Percentiles rank a stretch among this genome's conserved stretches.
Evolutionary conservation across 345 rosid genomes (phyloP).

Genomic region (Anacardium occidentale): DNA sequence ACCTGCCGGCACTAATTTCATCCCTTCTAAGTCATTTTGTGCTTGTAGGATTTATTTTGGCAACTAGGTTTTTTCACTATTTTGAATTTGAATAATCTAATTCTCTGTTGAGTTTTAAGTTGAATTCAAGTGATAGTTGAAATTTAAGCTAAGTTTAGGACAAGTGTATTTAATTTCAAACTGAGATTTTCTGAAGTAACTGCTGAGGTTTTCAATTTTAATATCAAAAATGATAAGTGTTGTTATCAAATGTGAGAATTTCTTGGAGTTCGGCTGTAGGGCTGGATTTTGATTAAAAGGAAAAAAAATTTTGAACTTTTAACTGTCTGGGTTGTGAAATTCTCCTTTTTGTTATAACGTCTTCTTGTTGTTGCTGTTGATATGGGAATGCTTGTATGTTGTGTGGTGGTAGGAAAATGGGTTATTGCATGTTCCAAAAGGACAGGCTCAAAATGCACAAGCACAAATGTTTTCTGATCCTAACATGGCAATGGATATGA

Average conservation of each 20-base stretch:
- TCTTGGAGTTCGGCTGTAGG: neutral
- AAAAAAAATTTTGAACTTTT: no score
- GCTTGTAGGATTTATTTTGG: conserved; percentile 74
- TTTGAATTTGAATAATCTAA: neutral
- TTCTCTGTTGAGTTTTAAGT: neutral
- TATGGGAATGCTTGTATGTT: conserved; percentile 8
- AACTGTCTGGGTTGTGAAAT: no score
- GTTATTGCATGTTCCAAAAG: conserved; percentile 79
- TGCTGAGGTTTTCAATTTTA: no score
- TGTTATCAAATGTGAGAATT: neutral
- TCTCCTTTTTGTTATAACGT: no score
- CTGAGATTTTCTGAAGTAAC: no score
- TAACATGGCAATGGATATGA: conserved; percentile 99
- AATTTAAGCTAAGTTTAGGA: neutral
- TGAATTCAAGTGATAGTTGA: neutral
- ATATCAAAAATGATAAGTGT: neutral
- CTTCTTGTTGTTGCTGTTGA: neutral
- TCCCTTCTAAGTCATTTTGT: conserved; percentile 82
- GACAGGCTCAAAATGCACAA: conserved; percentile 76
- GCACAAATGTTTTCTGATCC: conserved; percentile 99
- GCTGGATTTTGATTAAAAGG: no score
- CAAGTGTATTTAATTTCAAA: no score
- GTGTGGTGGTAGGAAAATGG: conserved; percentile 75
- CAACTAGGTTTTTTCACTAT: conserved; percentile 63
- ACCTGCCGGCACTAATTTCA: conserved; percentile 82